These are phyloP conservation scores for fission yeast (Schizosaccharomyces pombe) DNA, from an alignment of 805 yeast species.

Conservation along the genomic window DNA sequence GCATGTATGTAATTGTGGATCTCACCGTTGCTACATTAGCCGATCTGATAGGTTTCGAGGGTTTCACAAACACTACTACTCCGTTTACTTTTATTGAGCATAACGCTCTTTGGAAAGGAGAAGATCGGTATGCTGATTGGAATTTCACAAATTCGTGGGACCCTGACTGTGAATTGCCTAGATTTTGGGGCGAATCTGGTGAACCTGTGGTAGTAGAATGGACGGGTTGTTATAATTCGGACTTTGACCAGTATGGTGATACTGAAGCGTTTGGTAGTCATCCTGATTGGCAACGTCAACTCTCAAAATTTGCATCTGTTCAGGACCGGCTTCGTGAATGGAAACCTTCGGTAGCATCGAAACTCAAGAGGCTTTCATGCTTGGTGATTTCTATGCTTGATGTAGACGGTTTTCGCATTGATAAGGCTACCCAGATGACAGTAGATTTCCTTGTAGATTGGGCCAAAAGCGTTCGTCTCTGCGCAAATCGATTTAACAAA, in stretches of 20 bases:
- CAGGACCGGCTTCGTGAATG: slow-evolving; percentile 4
- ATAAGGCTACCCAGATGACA: slow-evolving; percentile 5
- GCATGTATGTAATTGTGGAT: slow-evolving; percentile 3
- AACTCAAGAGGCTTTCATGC: neutral
- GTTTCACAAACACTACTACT: neutral
- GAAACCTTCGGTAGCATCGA: neutral
- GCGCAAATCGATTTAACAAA: neutral
- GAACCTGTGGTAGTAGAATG: neutral
- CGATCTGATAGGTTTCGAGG: neutral
- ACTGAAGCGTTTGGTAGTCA: slow-evolving; percentile 2
- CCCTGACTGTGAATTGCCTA: neutral
- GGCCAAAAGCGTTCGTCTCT: neutral
- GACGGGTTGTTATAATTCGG: slow-evolving; percentile 3
- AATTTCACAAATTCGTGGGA: neutral
- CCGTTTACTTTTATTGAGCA: slow-evolving; percentile 2
- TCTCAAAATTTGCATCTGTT: slow-evolving; percentile 4
- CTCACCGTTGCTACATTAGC: slow-evolving; percentile 2
- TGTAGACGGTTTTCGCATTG: slow-evolving; percentile 3
- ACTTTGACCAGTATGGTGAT: slow-evolving; percentile 3
- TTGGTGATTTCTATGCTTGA: slow-evolving; percentile 3
- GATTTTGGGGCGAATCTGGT: slow-evolving; percentile 4
- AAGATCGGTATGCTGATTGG: neutral
- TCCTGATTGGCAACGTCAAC: slow-evolving; percentile 4
- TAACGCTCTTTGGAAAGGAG: slow-evolving; percentile 1
- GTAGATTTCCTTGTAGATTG: slow-evolving; percentile 2